Evolutionary conservation across 225 moss, liverwort and hornwort species (phyloP).

Genomic region (Bryoerythrophyllum caledonicum): DNA sequence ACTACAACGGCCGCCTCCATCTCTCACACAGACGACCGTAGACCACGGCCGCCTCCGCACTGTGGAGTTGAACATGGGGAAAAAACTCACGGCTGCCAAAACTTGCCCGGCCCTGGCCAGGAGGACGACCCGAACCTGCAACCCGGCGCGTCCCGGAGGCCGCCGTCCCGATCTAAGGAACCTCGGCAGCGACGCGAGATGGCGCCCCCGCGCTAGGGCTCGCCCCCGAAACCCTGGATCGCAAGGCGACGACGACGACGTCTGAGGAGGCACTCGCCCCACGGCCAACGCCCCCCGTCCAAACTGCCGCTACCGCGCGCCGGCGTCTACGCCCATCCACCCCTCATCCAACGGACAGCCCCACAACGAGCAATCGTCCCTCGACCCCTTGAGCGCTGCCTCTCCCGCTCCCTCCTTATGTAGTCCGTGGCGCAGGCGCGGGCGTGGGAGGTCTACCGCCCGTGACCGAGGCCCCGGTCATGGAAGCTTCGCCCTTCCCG

Average conservation of each 20-base stretch:
- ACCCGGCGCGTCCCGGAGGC: not conserved
- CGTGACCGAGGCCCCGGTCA: not conserved
- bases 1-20: too few species aligned
- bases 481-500: slow-evolving; percentile 34
- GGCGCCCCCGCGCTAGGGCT: slow-evolving; percentile 31
- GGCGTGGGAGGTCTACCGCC: slow-evolving; percentile 11
- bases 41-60: slow-evolving; percentile 16
- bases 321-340: slow-evolving; percentile 12
- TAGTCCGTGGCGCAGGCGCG: slow-evolving; percentile 28
- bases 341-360: slow-evolving; percentile 33
- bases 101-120: slow-evolving; percentile 16
- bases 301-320: slow-evolving; percentile 31
- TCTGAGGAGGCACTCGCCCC: not conserved
- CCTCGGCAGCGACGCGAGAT: slow-evolving; percentile 4
- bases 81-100: not conserved
- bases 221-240: slow-evolving; percentile 46
- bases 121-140: slow-evolving; percentile 29
- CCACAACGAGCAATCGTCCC: slow-evolving; percentile 32
- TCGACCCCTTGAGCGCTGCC: slow-evolving; percentile 18
- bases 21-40: not conserved
- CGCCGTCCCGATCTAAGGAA: slow-evolving; percentile 17
- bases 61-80: too few species aligned
- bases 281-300: slow-evolving; percentile 8
- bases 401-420: slow-evolving; percentile 13
- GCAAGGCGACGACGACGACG: not conserved